phyloP scores from a whole-genome alignment of 192 early-diverging fungal species.

The Mortierella alpina region DNA sequence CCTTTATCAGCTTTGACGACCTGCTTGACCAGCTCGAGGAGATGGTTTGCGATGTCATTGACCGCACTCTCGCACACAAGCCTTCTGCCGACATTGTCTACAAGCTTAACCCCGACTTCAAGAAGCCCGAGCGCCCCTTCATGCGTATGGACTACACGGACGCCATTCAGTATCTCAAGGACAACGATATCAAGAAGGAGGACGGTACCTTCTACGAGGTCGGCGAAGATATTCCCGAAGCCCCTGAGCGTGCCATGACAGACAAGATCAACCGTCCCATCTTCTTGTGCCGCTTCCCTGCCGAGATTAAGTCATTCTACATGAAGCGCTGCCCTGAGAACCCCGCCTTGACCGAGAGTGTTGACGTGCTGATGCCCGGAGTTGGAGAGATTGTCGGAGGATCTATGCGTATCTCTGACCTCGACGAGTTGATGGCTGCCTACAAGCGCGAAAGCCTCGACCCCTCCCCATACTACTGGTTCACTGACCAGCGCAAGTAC shows the following conservation, averaged over 20 bases:
- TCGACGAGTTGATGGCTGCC: conserved; percentile 81
- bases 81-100: conserved; percentile 77
- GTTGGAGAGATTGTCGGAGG: conserved; percentile 99
- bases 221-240: conserved; percentile 99
- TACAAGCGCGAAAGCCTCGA: conserved; percentile 92
- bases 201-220: conserved; percentile 92
- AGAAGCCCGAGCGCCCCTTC: conserved; percentile 87
- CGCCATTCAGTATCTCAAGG: conserved; percentile 95
- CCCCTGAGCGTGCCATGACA: conserved; percentile 98
- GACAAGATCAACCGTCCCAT: conserved; percentile 96
- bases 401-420: conserved; percentile 94
- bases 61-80: conserved; percentile 83
- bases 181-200: conserved; percentile 88
- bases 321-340: conserved; percentile 95
- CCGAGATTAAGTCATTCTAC: conserved; percentile 98
- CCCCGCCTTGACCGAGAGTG: conserved; percentile 89
- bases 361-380: conserved; percentile 97
- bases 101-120: conserved; percentile 93
- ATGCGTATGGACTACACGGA: conserved; percentile 96
- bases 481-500: conserved; percentile 99
- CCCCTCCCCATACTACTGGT: conserved; percentile 98
- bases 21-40: conserved; percentile 88
- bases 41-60: conserved; percentile 87
- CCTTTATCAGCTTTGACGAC: conserved; percentile 94
- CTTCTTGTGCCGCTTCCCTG: conserved; percentile 96